Percentiles rank a stretch among this genome's conserved stretches.
phyloP scores from a whole-genome alignment of 139 green algal genomes.

The Chlamydomonas schloesseri region DNA sequence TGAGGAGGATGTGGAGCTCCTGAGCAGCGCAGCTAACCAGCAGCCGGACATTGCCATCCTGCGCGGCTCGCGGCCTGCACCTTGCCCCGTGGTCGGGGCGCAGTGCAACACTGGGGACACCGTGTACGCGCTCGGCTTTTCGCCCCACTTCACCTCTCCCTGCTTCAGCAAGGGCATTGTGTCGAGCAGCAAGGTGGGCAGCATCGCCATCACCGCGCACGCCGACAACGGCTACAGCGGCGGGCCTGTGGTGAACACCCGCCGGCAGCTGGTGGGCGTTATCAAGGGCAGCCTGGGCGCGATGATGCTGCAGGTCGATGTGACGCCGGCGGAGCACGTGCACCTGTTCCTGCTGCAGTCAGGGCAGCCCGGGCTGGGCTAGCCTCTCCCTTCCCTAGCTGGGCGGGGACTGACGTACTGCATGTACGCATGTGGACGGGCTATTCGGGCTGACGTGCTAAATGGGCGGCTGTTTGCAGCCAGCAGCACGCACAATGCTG shows the following conservation, averaged over 20 bases:
- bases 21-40: not conserved
- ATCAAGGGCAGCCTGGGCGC: not conserved
- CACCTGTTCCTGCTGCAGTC: constrained; percentile 2
- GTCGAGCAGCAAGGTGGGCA: not conserved
- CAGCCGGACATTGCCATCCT: constrained; percentile 14
- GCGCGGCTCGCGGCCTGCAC: not conserved
- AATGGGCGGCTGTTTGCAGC: no score
- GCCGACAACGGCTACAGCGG: constrained; percentile 2
- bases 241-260: constrained; percentile 7
- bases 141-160: not conserved
- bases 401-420: no score
- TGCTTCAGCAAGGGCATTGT: constrained; percentile 22
- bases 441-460: no score
- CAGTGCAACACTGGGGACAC: not conserved
- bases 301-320: not conserved
- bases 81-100: not conserved
- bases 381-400: no score
- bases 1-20: constrained; percentile 16
- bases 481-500: no score
- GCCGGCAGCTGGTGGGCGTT: constrained; percentile 2
- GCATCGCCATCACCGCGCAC: constrained; percentile 2
- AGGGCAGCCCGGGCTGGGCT: constrained; percentile 12
- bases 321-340: not conserved
- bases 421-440: no score
- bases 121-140: constrained; percentile 9